Evolutionary conservation across 1,139 yeast genomes (phyloP).

Genomic region (Pichia cactophila): DNA sequence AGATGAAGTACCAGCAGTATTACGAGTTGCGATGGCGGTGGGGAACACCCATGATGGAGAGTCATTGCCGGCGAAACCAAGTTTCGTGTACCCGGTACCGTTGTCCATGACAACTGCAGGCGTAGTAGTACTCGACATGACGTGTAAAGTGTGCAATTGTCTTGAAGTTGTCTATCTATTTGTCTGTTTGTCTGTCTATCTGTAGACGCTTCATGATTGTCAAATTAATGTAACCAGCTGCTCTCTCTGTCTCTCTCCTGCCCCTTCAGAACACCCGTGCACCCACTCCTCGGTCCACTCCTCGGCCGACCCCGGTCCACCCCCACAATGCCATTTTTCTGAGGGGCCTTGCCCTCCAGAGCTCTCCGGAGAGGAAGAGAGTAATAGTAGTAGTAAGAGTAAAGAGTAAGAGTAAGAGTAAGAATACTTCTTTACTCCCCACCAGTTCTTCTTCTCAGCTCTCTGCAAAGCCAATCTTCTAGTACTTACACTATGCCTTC

Average conservation of each 20-base stretch:
- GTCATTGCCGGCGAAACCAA: constrained; percentile 98
- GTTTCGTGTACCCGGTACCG: constrained; percentile 96
- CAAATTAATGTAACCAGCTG: too few species aligned
- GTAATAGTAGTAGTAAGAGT: too few species aligned
- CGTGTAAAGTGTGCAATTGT: neutral
- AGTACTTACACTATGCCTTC: constrained; percentile 37
- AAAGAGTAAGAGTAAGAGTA: too few species aligned
- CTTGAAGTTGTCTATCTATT: too few species aligned
- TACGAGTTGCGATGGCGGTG: constrained; percentile 87
- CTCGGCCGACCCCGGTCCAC: neutral
- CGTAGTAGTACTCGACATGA: constrained; percentile 57
- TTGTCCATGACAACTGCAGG: constrained; percentile 94
- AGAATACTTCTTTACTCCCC: too few species aligned
- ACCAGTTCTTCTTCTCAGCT: too few species aligned
- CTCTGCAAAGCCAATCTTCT: too few species aligned
- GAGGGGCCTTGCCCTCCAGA: too few species aligned
- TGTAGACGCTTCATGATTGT: too few species aligned
- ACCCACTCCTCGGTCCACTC: neutral
- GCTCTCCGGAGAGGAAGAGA: too few species aligned
- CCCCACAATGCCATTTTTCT: too few species aligned
- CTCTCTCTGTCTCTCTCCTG: neutral
- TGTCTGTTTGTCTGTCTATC: too few species aligned
- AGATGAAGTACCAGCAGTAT: constrained; percentile 32
- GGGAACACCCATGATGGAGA: constrained; percentile 97
- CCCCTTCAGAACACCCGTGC: neutral